Conservation (phyloP, 768 basidiomycete species). For the Amanita molliuscula region DNA sequence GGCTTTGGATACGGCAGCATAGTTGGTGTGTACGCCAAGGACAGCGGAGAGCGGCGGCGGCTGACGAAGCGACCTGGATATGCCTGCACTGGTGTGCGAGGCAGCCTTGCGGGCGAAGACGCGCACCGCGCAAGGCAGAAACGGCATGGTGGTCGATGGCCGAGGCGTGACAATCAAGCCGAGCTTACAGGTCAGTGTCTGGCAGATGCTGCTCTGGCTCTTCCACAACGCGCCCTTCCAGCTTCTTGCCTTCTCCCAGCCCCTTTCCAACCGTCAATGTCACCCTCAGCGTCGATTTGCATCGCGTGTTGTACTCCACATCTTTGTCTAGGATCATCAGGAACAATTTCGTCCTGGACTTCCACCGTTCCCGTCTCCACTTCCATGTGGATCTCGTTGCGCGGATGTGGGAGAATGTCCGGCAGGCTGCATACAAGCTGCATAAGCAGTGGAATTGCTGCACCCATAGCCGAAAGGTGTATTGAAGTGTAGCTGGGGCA, state of each 20-base stretch:
- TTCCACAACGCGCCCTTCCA: constrained; percentile 10
- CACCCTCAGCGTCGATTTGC: constrained; percentile 59
- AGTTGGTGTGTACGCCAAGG: background rate
- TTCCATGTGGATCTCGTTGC: constrained; percentile 51
- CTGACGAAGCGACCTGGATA: background rate
- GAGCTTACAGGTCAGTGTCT: background rate
- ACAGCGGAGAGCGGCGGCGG: background rate
- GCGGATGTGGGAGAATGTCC: constrained; percentile 54
- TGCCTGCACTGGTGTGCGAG: background rate
- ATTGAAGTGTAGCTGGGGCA: constrained; percentile 55
- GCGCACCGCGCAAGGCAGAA: constrained; percentile 5
- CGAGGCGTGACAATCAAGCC: background rate
- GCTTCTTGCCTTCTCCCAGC: background rate
- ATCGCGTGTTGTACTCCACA: constrained; percentile 50
- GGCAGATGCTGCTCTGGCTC: constrained; percentile 22
- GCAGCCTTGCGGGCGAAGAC: background rate
- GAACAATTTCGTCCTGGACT: constrained; percentile 72
- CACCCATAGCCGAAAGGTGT: constrained; percentile 76
- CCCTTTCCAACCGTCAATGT: constrained; percentile 52
- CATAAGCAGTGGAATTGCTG: constrained; percentile 76
- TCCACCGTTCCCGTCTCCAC: constrained; percentile 61
- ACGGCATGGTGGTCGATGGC: background rate
- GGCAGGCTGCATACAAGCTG: constrained; percentile 65
- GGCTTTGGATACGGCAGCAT: constrained; percentile 11
- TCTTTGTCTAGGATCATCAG: constrained; percentile 69